Evolutionary conservation across 768 basidiomycete genomes (phyloP).

Genomic region (Pisolithus orientalis): DNA sequence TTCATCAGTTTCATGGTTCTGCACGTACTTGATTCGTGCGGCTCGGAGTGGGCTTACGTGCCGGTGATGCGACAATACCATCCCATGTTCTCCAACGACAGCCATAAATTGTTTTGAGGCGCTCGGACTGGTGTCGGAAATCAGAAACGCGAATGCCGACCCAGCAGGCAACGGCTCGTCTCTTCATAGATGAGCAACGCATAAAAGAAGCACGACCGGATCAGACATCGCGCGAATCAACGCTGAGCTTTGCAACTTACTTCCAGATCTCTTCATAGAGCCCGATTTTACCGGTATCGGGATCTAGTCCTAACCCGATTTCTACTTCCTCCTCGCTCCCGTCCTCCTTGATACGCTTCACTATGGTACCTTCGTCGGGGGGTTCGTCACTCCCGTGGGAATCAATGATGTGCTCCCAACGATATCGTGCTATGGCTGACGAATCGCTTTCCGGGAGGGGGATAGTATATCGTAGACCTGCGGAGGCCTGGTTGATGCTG

Average conservation of each 20-base stretch:
- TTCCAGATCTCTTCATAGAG: conserved; percentile 17
- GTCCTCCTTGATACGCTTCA: not conserved
- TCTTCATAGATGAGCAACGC: not conserved
- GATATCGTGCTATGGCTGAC: conserved; percentile 7
- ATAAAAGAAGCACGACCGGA: not conserved
- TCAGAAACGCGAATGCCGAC: conserved; percentile 14
- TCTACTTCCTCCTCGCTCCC: conserved; percentile 12
- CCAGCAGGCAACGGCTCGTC: conserved; percentile 4
- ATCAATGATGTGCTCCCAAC: conserved; percentile 13
- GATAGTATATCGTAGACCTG: conserved; percentile 9
- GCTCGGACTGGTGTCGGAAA: conserved; percentile 2
- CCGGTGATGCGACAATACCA: conserved; percentile 8
- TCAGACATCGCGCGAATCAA: not conserved
- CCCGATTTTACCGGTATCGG: conserved; percentile 8
- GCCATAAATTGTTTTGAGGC: conserved; percentile 15
- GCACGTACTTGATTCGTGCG: conserved; percentile 1
- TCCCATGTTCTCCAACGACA: conserved; percentile 11
- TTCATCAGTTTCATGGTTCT: not conserved
- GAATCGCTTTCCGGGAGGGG: not conserved
- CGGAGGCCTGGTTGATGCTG: conserved; percentile 11
- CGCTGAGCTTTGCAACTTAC: conserved; percentile 4
- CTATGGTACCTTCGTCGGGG: conserved; percentile 11
- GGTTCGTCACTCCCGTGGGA: conserved; percentile 7
- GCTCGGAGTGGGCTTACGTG: conserved; percentile 1
- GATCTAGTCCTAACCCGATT: conserved; percentile 8